phyloP scores from a whole-genome alignment of 2,329 filamentous ascomycete species.

The Pseudogymnoascus sp. region DNA sequence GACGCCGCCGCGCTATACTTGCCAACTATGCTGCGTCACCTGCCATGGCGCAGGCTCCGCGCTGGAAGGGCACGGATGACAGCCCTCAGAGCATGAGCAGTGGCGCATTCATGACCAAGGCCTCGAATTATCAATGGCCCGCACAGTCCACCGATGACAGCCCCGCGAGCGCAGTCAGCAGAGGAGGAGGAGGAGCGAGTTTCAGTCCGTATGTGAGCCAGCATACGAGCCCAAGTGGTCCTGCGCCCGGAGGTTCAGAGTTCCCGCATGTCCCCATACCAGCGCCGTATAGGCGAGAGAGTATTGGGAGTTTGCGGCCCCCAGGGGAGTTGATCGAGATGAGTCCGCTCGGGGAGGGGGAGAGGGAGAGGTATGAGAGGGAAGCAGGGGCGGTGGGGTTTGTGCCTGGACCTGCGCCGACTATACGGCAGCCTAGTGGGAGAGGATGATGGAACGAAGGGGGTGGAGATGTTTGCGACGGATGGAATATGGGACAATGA shows the following conservation, averaged over 20 bases:
- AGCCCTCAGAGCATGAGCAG: slow-evolving; percentile 1
- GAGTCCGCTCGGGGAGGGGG: background rate
- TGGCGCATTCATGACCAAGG: background rate
- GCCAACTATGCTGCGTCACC: slow-evolving; percentile 22
- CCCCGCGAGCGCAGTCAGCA: background rate
- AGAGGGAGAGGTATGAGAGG: background rate
- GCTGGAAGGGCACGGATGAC: background rate
- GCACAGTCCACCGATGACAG: background rate
- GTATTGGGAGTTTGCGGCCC: background rate
- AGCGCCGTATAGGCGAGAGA: background rate
- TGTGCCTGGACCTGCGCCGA: background rate
- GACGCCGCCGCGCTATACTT: slow-evolving; percentile 45
- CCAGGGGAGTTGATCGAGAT: background rate
- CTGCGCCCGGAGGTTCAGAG: background rate
- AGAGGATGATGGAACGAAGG: background rate
- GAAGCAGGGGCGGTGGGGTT: background rate
- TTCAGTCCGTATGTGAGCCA: slow-evolving; percentile 3
- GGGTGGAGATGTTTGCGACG: background rate
- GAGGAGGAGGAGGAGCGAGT: background rate
- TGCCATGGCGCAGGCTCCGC: background rate
- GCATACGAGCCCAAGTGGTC: background rate
- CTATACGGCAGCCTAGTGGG: background rate
- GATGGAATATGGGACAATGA: background rate
- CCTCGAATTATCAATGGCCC: background rate
- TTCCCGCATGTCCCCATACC: background rate